Evolutionary conservation across 768 basidiomycete genomes (phyloP), one percentile per base, ranked within the genome.

Genomic region (Hygrocybe coccinea): DNA sequence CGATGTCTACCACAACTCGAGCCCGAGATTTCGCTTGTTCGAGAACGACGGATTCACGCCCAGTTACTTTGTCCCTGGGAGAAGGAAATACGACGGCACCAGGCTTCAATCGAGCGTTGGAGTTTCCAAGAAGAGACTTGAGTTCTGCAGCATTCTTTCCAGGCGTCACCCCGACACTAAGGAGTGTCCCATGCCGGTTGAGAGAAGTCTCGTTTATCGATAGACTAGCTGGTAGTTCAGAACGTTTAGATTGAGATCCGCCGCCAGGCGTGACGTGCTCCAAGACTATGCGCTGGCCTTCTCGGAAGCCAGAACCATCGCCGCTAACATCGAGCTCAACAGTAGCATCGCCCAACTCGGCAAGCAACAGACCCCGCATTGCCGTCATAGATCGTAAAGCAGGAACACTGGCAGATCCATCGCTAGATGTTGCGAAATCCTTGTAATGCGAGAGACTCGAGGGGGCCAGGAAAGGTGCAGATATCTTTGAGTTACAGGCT

Each of bases 1-100:
- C 70, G 38, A 95, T 82, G 61, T 95, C 90, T 10, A 95, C 74
- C 66, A 88, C 87, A 1, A 95, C 87, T 51, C 90, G 84, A 7
- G 91, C 83, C 21, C 79, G 82, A 12, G 81, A 65, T 62, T 83
- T 85, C 4, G 89, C 85, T 63, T 89, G 87, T 67, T 91, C 91
- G 37, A 91, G 72, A 1, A 71, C 67, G 19, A 83, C 75, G 11
- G 66, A 59, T 34, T 69, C 65, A 24, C 33, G 39, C n/a, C 49
- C 21, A 10, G 52, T 33, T 6, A 50, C 25, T 45, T 64, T 54
- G 43, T 62, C 59, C 53, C 56, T 43, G 44, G 35, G 47, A 45
- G 62, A 59, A 2, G 72, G 75, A 22, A 75, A 59, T 33, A 85
- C 61, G 4, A 74, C 71, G 15, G 83, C 77, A 10, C 81, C 79